phyloP scores from a whole-genome alignment of 495 filamentous ascomycete species.

The Penicillium daleae region DNA sequence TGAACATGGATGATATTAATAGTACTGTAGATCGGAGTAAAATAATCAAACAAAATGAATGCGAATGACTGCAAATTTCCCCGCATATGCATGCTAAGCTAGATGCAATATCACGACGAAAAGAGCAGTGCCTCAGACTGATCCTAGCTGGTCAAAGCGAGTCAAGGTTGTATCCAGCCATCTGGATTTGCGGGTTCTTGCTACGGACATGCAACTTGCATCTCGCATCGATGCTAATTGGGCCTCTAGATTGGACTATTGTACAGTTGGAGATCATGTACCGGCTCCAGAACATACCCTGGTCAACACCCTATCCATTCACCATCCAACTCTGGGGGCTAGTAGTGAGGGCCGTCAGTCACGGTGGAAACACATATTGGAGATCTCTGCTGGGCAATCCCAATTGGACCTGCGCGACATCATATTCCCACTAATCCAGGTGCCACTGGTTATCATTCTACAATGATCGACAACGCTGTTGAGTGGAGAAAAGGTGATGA shows the following conservation, averaged over 20 bases:
- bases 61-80: not conserved
- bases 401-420: not conserved
- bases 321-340: not conserved
- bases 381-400: not conserved
- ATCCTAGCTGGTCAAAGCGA: not conserved
- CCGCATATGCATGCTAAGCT: not conserved
- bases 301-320: not conserved
- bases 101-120: constrained; percentile 5
- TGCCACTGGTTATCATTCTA: not conserved
- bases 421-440: not conserved
- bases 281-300: not conserved
- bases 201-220: not conserved
- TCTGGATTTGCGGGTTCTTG: not conserved
- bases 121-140: not conserved
- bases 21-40: not conserved
- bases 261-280: not conserved
- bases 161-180: not conserved
- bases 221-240: too few relatives aligned
- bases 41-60: not conserved
- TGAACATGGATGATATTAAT: too few relatives aligned
- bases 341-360: not conserved
- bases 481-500: not conserved
- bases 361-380: not conserved
- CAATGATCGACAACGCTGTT: not conserved
- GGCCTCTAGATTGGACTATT: not conserved